Evolutionary conservation across 2,329 filamentous ascomycete species (phyloP).

Genomic region (Talaromyces sp.): DNA sequence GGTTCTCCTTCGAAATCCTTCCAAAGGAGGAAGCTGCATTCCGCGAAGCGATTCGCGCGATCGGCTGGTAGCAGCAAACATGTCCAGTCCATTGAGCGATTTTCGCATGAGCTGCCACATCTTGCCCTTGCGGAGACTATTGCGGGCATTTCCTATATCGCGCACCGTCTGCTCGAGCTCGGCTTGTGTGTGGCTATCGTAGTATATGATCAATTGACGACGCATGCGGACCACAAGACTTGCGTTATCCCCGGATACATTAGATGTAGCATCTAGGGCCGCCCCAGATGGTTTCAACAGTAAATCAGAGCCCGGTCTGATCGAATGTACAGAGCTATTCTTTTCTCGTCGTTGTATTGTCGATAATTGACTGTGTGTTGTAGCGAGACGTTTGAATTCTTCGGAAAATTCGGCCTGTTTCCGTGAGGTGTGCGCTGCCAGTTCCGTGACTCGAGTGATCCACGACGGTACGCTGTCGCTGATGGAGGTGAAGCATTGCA

Average conservation of each 20-base stretch:
- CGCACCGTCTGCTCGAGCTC: constrained; percentile 80
- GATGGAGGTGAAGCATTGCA: constrained; percentile 45
- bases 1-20: not conserved
- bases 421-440: constrained; percentile 38
- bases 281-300: not conserved
- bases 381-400: constrained; percentile 38
- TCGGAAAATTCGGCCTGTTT: constrained; percentile 44
- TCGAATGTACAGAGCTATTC: constrained; percentile 44
- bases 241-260: constrained; percentile 29
- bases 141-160: constrained; percentile 73
- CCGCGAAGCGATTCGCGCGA: constrained; percentile 3
- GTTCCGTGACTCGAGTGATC: constrained; percentile 41
- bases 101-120: constrained; percentile 44
- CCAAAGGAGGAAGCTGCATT: constrained; percentile 7
- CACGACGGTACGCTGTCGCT: constrained; percentile 45
- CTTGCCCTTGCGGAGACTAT: constrained; percentile 81
- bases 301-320: constrained; percentile 23
- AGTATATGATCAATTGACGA: constrained; percentile 82
- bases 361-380: constrained; percentile 18
- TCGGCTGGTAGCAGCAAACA: constrained; percentile 16
- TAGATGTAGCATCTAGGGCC: constrained; percentile 26
- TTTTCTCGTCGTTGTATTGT: constrained; percentile 31
- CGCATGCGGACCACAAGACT: constrained; percentile 62
- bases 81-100: constrained; percentile 19
- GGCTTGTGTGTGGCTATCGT: constrained; percentile 81